Evolutionary conservation across 2,329 filamentous ascomycete genomes (phyloP).

Genomic region (Dactylella cylindrospora): DNA sequence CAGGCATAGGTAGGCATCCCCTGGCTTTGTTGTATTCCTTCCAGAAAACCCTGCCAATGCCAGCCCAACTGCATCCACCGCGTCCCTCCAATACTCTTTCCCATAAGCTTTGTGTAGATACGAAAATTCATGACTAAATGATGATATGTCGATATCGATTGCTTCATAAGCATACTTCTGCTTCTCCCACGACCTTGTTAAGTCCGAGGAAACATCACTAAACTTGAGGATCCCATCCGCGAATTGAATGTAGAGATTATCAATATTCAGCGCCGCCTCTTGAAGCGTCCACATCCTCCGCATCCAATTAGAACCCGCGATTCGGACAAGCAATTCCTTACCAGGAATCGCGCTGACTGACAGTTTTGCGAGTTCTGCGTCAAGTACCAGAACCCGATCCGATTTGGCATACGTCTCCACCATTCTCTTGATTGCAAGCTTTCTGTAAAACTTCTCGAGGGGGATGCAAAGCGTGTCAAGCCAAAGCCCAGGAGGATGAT

Average conservation of each 20-base stretch:
- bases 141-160: constrained; percentile 11
- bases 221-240: constrained; percentile 25
- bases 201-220: neutral
- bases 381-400: constrained; percentile 43
- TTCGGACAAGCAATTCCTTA: constrained; percentile 36
- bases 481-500: constrained; percentile 30
- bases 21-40: constrained; percentile 20
- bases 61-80: constrained; percentile 8
- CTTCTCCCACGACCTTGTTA: constrained; percentile 19
- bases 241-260: constrained; percentile 27
- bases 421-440: constrained; percentile 39
- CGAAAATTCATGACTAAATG: constrained; percentile 18
- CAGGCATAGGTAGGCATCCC: constrained; percentile 27
- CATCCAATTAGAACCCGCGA: constrained; percentile 44
- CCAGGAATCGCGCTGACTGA: constrained; percentile 21
- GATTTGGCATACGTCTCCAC: constrained; percentile 39
- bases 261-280: constrained; percentile 41
- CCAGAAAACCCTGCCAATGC: constrained; percentile 25
- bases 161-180: constrained; percentile 24
- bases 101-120: constrained; percentile 5
- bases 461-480: constrained; percentile 45
- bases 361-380: constrained; percentile 35
- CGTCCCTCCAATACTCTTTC: constrained; percentile 6
- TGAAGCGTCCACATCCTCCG: constrained; percentile 45
- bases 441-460: constrained; percentile 24